Evolutionary conservation across 805 yeast species (phyloP), one percentile per base, ranked within the genome.

Genomic region (Clavispora asparagi): DNA sequence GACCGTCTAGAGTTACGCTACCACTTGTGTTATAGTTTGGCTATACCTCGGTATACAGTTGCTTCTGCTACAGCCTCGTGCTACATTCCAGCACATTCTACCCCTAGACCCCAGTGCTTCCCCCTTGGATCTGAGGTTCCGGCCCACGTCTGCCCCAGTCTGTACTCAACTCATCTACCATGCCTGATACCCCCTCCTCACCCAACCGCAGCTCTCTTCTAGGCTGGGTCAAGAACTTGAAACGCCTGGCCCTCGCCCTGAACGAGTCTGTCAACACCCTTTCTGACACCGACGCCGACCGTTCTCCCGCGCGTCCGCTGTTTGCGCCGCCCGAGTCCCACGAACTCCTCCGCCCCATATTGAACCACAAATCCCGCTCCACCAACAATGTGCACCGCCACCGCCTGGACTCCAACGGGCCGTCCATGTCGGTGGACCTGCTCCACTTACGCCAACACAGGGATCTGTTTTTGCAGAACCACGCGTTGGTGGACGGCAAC

Each of bases 311-410:
- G n/a, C 54, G 50, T 25, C 41, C 49, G 19, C 23, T 16, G 30
- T 25, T 42, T n/a, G 46, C 52, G 5, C 43, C 53, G 25, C 53
- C 50, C 10, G 23, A 40, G 32, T 45, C 43, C 16, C 43, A 19
- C 23, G 61, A 68, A 56, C 52, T 64, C 56, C 49, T 70, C 35
- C 67, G 82, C 43, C 82, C 82, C 1, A 62, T 76, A 14, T 54
- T 78, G 32, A 71, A 77, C 42, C 78, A 74, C 52, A 77, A 77
- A 55, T 70, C 79, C 16, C 61, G 80, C 32, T 76, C 81, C 19
- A 67, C 79, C 13, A 77, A 74, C 54, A 72, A 73, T 53, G 71
- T 73, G 37, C 61, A 62, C 48, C 51, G 73, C 44, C 65, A 61
- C 11, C 55, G 74, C 17, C 68, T 77, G 7, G 70, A 73, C 64